Base-by-base conservation (phyloP, 2,329 filamentous ascomycete genomes). In the Zalaria obscura region DNA sequence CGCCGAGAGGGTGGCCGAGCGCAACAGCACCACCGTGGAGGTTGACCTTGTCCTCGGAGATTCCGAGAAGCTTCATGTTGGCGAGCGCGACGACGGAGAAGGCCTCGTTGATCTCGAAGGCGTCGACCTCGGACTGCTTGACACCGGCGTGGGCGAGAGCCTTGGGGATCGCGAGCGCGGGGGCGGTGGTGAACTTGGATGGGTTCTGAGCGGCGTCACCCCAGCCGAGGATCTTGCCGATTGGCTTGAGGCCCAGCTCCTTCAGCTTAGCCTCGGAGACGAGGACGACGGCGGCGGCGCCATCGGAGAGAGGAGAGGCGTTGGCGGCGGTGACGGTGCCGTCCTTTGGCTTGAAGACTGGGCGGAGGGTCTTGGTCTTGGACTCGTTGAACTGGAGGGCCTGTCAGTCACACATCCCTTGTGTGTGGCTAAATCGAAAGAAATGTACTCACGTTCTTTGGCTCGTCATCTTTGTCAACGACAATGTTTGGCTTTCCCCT, bases 71-170 rank as follows among this genome's bases (percentile, higher is more conserved):
- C 76, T 98, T 94, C 68, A 94, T 78, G 72, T 98, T 98, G 51
- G 91, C 88, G 40, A 98, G 75, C 33, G 91, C 86, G 48, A 98
- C 91, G 39, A 94, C 91, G 48, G 84, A 91, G 72, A 98, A 98
- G 35, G 91, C 91, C 72, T 98, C 91, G 72, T 98, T 98, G 73
- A 98, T 95, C 73, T 98, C 91, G 64, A 91, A 98, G 53, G 78
- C 91, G 57, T 96, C 89, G 44, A 98, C 73, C 45, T 84, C 73
- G 48, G 80, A 76, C 52, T 79, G 73, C 43, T 77, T 75, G 47
- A 98, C 68, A 48, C 84, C 83, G 47, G 91, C 91, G 66, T 98
- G 89, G 73, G 89, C 87, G 58, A 98, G 76, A 44, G 91, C 91
- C 73, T 96, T 98, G 61, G 91, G 91, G 55, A 98, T 93, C 50